A percentile compares a stretch with the other conserved stretches of the same genome.
Evolutionary conservation across 2,329 filamentous ascomycete species (phyloP).

Genomic region (Aureobasidium musti): DNA sequence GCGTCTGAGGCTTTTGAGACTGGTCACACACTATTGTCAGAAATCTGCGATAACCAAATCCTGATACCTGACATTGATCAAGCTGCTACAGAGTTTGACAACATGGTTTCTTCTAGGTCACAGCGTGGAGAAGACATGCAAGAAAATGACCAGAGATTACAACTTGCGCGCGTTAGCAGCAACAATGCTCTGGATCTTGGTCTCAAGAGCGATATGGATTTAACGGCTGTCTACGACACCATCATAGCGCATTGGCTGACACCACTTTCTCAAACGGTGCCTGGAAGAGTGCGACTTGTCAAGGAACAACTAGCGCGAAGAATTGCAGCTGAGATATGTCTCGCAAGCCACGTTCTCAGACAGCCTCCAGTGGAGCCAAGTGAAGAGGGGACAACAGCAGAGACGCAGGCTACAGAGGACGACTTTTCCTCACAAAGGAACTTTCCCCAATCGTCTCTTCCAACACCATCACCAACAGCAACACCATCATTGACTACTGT

Average conservation of each 20-base stretch:
- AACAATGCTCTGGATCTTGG: conserved; percentile 26
- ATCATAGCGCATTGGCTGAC: conserved; percentile 37
- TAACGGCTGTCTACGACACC: conserved; percentile 33
- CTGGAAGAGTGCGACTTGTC: conserved; percentile 38
- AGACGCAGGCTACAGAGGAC: conserved; percentile 21
- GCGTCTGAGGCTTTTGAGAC: neutral
- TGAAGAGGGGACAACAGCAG: conserved; percentile 29
- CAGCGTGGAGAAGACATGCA: neutral
- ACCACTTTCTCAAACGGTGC: conserved; percentile 33
- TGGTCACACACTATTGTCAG: conserved; percentile 9
- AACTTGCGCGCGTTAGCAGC: conserved; percentile 24
- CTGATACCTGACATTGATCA: conserved; percentile 32
- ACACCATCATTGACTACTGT: conserved; percentile 39
- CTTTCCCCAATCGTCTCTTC: conserved; percentile 32
- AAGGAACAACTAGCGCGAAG: conserved; percentile 38
- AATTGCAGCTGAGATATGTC: conserved; percentile 42
- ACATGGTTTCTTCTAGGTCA: conserved; percentile 16
- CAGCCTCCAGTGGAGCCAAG: neutral
- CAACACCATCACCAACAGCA: conserved; percentile 39
- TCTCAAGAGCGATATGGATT: neutral
- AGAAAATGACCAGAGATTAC: neutral
- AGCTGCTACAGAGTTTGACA: conserved; percentile 29
- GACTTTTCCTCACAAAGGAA: conserved; percentile 2
- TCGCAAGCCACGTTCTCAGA: conserved; percentile 40
- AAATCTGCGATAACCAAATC: conserved; percentile 29